Percentiles rank a stretch among this genome's conserved stretches.
These are phyloP conservation scores for Flaveria trinervia DNA, from an alignment of 129 eudicot genomes.

Conservation along the genomic window DNA sequence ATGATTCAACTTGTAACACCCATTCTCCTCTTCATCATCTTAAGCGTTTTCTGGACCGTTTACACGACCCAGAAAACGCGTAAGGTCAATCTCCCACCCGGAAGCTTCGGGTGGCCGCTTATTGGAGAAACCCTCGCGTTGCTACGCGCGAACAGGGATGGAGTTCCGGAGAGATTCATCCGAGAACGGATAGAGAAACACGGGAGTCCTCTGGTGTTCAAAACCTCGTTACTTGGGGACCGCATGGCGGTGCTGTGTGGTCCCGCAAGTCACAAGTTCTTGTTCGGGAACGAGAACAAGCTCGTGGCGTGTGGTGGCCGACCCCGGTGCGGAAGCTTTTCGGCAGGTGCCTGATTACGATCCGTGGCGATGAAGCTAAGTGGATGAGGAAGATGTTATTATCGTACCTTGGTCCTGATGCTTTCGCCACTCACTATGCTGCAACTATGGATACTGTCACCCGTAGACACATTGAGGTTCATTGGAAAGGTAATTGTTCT, in stretches of 20 bases:
- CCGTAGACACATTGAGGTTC: slow-evolving; percentile 15
- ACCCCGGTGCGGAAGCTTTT: slow-evolving; percentile 45
- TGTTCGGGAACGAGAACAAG: slow-evolving; percentile 59
- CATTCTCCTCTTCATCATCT: neutral
- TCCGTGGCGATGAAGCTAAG: slow-evolving; percentile 48
- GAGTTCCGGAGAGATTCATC: slow-evolving; percentile 25
- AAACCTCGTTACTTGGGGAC: slow-evolving; percentile 45
- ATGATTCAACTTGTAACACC: slow-evolving; percentile 14
- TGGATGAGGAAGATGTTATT: slow-evolving; percentile 51
- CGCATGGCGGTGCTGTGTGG: slow-evolving; percentile 40
- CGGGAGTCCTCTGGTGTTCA: slow-evolving; percentile 38
- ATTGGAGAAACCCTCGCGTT: slow-evolving; percentile 19
- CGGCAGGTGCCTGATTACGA: slow-evolving; percentile 36
- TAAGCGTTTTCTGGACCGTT: slow-evolving; percentile 1
- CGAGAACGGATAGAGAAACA: slow-evolving; percentile 32
- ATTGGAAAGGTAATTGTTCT: slow-evolving; percentile 18
- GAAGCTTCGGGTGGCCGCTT: slow-evolving; percentile 33
- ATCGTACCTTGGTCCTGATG: slow-evolving; percentile 48
- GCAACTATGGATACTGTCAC: slow-evolving; percentile 29
- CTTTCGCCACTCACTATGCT: slow-evolving; percentile 42
- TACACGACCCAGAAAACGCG: neutral
- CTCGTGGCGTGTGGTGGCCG: slow-evolving; percentile 66
- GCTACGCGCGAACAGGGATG: neutral
- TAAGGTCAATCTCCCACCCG: slow-evolving; percentile 24
- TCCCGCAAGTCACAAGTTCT: slow-evolving; percentile 49